Conservation (phyloP, 2,329 filamentous ascomycete genomes). For the Pyrenochaeta sp. region DNA sequence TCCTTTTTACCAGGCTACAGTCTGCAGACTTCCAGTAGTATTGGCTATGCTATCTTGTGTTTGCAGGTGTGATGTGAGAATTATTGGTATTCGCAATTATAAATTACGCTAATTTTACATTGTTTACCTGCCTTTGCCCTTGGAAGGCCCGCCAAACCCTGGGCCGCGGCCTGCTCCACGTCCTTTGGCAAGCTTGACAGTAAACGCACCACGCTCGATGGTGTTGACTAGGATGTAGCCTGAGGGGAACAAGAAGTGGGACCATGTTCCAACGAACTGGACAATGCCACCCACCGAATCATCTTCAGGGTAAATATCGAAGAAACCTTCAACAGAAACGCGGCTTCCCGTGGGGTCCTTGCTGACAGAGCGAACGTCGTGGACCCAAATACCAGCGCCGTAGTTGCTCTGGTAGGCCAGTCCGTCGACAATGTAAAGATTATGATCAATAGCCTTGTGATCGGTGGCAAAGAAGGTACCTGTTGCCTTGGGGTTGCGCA, state of each 20-base stretch:
- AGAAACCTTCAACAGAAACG: constrained; percentile 53
- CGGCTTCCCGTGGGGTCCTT: constrained; percentile 48
- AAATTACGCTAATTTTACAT: not conserved
- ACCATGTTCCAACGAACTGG: constrained; percentile 55
- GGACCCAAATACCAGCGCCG: constrained; percentile 49
- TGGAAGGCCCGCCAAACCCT: constrained; percentile 30
- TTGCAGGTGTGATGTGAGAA: too few relatives aligned
- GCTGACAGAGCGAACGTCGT: constrained; percentile 51
- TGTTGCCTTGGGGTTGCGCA: constrained; percentile 49
- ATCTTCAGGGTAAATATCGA: constrained; percentile 54
- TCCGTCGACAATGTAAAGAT: constrained; percentile 54
- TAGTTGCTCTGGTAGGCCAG: constrained; percentile 55
- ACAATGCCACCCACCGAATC: constrained; percentile 47
- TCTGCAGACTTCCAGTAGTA: too few relatives aligned
- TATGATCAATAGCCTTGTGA: constrained; percentile 54
- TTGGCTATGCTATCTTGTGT: too few relatives aligned
- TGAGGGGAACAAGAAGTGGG: constrained; percentile 47
- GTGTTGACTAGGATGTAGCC: constrained; percentile 50
- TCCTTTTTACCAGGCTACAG: too few relatives aligned
- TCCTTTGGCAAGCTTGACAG: constrained; percentile 43
- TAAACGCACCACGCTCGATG: constrained; percentile 48
- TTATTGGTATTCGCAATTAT: not conserved
- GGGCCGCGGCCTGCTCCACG: constrained; percentile 29
- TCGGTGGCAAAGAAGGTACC: constrained; percentile 52
- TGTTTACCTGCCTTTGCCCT: constrained; percentile 4